Evolutionary conservation across 2,329 filamentous ascomycete species (phyloP), one percentile per base, ranked within the genome.

Genomic region (Fusarium zealandicum): DNA sequence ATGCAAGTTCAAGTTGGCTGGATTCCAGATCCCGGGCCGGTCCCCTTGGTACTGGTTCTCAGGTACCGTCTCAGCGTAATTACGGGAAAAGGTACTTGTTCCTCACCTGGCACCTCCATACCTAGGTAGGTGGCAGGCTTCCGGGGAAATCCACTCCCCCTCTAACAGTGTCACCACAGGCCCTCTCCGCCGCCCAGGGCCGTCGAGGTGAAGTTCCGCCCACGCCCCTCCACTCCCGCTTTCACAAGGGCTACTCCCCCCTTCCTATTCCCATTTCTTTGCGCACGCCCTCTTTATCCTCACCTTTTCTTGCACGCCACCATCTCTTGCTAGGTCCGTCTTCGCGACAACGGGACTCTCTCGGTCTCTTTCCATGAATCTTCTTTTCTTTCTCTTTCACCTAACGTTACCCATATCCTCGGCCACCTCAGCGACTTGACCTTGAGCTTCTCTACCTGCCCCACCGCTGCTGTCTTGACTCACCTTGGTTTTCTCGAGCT

Each of bases 311-410:
- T 37, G 31, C 58, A 61, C 59, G 39, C 59, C 59, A 61, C 59
- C 50, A 48, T 60, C 54, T 42, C 47, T 35, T 52, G 30, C 45
- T 33, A 59, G 50, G 59, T 62, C 42, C 43, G 58, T 56, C 54
- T 62, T 62, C 32, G 54, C 51, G 46, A 62, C 43, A 50, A 59
- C 58, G 58, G 58, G 48, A 59, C 39, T 52, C 58, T 62, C 59
- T 61, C 59, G 59, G 59, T 59, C 59, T 62, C 54, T 62, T 61
- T 61, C 59, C 58, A 61, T 59, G 51, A 56, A 62, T 30, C 41
- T 54, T 61, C 51, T 55, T 45, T 45, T 61, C 33, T 46, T 55
- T 62, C 45, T 49, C 50, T 56, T 56, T 37, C 51, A 35, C 31
- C 45, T 59, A 51, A 35, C 51, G 35, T 31, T 45, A 36, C 43